phyloP scores from a whole-genome alignment of 352 stramenopile species.

The Globisporangium carolinianum region DNA sequence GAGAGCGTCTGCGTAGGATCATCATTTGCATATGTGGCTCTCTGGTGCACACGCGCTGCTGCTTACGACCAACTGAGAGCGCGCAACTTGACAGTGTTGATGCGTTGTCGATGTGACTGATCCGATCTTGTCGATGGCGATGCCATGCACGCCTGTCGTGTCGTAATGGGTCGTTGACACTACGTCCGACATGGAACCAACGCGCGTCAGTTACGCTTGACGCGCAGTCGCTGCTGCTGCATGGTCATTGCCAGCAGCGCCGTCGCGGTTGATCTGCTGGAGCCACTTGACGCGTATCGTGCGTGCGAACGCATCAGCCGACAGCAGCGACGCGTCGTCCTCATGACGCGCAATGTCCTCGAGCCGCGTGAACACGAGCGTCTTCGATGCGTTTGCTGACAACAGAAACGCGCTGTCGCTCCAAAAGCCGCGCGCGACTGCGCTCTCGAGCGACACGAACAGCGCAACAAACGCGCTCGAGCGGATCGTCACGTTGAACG shows the following conservation, averaged over 20 bases:
- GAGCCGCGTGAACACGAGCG: constrained; percentile 37
- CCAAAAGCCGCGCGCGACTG: constrained; percentile 49
- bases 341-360: neutral
- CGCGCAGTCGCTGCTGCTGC: neutral
- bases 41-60: neutral
- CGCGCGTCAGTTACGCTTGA: neutral
- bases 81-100: too few relatives aligned
- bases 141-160: too few relatives aligned
- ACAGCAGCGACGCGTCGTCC: constrained; percentile 10
- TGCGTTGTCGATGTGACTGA: too few relatives aligned
- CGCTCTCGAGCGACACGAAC: constrained; percentile 65
- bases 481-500: constrained; percentile 41
- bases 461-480: constrained; percentile 52
- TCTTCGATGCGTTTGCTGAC: constrained; percentile 44
- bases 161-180: neutral
- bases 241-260: constrained; percentile 3
- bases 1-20: neutral
- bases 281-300: constrained; percentile 55
- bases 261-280: constrained; percentile 46
- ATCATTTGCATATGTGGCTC: neutral
- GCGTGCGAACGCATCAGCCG: constrained; percentile 25
- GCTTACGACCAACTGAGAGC: too few relatives aligned
- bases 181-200: neutral
- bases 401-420: constrained; percentile 71
- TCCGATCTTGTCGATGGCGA: too few relatives aligned